Base-by-base conservation (phyloP, 2,329 filamentous ascomycete species). In the Apiospora pterosperma region DNA sequence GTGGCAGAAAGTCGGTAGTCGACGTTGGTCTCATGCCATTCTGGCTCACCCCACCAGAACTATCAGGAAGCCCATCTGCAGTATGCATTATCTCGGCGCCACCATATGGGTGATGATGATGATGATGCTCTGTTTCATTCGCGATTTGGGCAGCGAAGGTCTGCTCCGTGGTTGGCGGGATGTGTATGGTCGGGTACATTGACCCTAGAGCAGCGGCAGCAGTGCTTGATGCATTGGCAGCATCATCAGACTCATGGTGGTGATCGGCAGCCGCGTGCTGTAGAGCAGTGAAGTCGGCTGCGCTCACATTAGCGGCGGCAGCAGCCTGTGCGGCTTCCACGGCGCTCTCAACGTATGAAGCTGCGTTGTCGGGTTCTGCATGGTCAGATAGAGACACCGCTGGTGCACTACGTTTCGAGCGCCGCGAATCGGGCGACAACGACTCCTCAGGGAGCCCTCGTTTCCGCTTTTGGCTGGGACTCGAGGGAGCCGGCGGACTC, bases 171-270 rank as follows among this genome's bases (percentile, higher is more conserved):
- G 84, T 79, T 25, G 82, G 80, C 3, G 85, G 85, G 3, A 88
- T 82, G 67, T 88, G 85, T 3, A 88, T 77, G 1, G 85, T 85
- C 5, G 85, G 85, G 71, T 87, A 88, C 81, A 88, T 85, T 62
- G 77, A 78, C 64, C 82, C 82, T 3, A 88, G 77, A 34, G 85
- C 85, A 14, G 86, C 86, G 44, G 86, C 85, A 5, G 86, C 86
- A 16, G 86, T 88, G 69, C 80, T 87, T 4, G 85, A 86, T 23
- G 84, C 85, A 70, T 82, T 85, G 63, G 81, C 78, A 12, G 82
- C 79, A 67, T 86, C 83, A 14, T 82, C 72, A 11, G 79, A 74
- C 62, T 84, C 83, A 14, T 78, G 76, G 14, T 61, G 59, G 19
- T 74, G 72, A 21, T 77, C 76, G 23, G 74, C 77, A 6, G 84